phyloP scores from a whole-genome alignment of 805 yeast species.

The Spathaspora hagerdaliae region DNA sequence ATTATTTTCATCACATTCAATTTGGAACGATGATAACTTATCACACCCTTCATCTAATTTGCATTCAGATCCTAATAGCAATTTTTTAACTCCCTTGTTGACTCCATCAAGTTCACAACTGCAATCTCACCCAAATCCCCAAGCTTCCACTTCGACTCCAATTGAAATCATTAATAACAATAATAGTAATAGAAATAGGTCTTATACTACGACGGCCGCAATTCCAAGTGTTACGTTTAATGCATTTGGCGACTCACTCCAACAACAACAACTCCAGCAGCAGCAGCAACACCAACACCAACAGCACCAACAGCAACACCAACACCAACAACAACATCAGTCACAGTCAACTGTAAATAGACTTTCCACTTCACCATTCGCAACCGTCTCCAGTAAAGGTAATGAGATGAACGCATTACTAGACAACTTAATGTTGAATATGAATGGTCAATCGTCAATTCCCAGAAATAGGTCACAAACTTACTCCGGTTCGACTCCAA shows the following conservation, averaged over 20 bases:
- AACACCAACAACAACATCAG: conserved; percentile 1
- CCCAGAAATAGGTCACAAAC: conserved; percentile 40
- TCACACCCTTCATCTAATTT: conserved; percentile 14
- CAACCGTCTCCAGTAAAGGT: conserved; percentile 13
- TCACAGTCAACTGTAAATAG: conserved; percentile 4
- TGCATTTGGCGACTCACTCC: conserved; percentile 8
- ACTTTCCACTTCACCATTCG: conserved; percentile 20
- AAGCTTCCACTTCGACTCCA: not conserved
- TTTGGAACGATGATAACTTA: conserved; percentile 52
- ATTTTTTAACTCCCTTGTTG: not conserved
- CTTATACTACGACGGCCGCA: conserved; percentile 48
- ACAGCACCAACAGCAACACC: not conserved
- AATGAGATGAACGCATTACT: conserved; percentile 26
- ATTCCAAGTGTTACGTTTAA: conserved; percentile 14
- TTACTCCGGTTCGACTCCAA: conserved; percentile 32
- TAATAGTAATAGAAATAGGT: conserved; percentile 35
- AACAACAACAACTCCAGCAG: conserved; percentile 10
- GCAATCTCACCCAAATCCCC: not conserved
- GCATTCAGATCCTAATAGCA: conserved; percentile 8
- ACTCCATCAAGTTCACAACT: not conserved
- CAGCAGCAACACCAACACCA: conserved; percentile 3
- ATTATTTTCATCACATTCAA: conserved; percentile 45
- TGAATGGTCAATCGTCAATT: conserved; percentile 10
- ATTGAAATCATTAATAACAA: conserved; percentile 2
- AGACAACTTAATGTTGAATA: conserved; percentile 29